A percentile compares a stretch with the other conserved stretches of the same genome.
Conservation (phyloP, 2,329 filamentous ascomycete species). For the Colletotrichum salicis region DNA sequence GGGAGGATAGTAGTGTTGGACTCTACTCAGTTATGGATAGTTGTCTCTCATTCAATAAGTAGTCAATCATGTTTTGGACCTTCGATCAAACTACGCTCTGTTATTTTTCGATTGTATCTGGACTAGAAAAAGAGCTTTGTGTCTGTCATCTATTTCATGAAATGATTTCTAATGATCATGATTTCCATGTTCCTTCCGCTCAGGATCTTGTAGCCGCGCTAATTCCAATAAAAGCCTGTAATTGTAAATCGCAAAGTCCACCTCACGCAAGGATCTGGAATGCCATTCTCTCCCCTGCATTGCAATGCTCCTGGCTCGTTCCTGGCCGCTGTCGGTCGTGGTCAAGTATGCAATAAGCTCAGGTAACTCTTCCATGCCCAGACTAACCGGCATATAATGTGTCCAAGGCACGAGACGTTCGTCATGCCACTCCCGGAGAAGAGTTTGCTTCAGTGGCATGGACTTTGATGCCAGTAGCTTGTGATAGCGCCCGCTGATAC, state of each 20-base stretch:
- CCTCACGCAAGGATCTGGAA: constrained; percentile 61
- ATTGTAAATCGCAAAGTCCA: constrained; percentile 69
- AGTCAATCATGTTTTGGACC: not conserved
- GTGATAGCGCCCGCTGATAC: constrained; percentile 64
- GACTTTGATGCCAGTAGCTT: constrained; percentile 59
- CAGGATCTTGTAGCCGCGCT: constrained; percentile 52
- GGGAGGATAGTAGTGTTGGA: no score
- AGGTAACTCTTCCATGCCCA: constrained; percentile 60
- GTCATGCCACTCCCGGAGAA: constrained; percentile 68
- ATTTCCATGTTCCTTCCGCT: not conserved
- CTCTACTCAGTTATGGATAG: not conserved
- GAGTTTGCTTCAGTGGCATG: constrained; percentile 61
- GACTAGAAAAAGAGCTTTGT: no score
- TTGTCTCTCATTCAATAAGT: not conserved
- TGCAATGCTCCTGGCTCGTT: constrained; percentile 61
- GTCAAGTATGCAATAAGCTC: constrained; percentile 61
- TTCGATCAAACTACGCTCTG: not conserved
- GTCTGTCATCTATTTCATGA: no score
- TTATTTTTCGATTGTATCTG: no score
- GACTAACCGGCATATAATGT: constrained; percentile 65
- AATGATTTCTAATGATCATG: not conserved
- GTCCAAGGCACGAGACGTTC: constrained; percentile 66
- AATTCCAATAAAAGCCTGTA: constrained; percentile 71
- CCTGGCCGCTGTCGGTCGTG: constrained; percentile 56
- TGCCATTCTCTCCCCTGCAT: constrained; percentile 66